Evolutionary conservation across 2,329 filamentous ascomycete species (phyloP), one percentile per base, ranked within the genome.

Genomic region (Talaromyces albobiverticillius): DNA sequence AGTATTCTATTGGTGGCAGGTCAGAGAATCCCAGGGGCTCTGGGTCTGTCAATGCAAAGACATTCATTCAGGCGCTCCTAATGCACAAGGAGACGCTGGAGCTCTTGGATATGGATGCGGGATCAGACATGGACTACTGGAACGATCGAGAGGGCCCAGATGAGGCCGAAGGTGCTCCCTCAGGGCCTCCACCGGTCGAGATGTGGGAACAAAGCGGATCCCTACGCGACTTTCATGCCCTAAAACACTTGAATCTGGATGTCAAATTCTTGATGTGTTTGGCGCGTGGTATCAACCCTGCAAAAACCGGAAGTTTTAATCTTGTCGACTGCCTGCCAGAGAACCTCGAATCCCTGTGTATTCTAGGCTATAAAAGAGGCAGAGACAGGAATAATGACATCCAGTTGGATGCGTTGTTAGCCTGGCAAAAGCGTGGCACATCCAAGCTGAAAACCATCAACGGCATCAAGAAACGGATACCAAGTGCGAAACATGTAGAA

Each of bases 21-120:
- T 18, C 20, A 10, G 49, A n/a, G 9, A 10, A 2, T 18, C 22
- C 25, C 13, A 23, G 23, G 10, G 20, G 6, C 6, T 46, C 47
- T 26, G 13, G 36, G 9, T 20, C 23, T 1, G 55, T 63, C 51
- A 62, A 57, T 45, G 45, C 54, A 13, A 55, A 56, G 32, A 51
- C 55, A n/a, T 54, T 64, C 11, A 49, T 64, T 26, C 57, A 61
- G 40, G 32, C 52, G 2, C 36, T 61, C 8, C 59, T 51, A 2
- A 18, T 38, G 1, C 59, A 65, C 46, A 62, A 53, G 16, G 4
- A 53, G 4, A 64, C 59, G 2, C 32, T 65, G 10, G 59, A 64
- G 32, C 38, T 55, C 1, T 46, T 65, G 2, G 51, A 65, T 47
- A 6, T 65, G 2, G 55, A 64, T 22, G 34, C 16, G 16, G 36